Evolutionary conservation across 371 early-diverging fungal species (phyloP).

Genomic region (Lichtheimia hyalospora): DNA sequence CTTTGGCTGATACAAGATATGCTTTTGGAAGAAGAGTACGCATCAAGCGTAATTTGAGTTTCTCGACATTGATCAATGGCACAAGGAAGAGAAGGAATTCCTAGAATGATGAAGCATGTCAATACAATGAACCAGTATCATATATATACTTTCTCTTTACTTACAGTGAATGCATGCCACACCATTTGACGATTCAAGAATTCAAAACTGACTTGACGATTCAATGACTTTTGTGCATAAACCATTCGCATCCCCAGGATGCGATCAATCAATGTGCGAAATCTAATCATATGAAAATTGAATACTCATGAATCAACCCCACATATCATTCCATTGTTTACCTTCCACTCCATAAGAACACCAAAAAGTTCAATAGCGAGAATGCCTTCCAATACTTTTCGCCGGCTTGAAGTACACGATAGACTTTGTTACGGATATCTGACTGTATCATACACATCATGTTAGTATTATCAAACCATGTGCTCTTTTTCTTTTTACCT

Average conservation of each 20-base stretch:
- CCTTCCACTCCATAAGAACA: slow-evolving; percentile 83
- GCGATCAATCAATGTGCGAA: slow-evolving; percentile 77
- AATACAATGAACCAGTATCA: too few species aligned
- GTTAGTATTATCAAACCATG: not conserved
- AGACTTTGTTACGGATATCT: slow-evolving; percentile 58
- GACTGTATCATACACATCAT: slow-evolving; percentile 22
- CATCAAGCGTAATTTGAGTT: slow-evolving; percentile 62
- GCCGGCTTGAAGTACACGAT: slow-evolving; percentile 62
- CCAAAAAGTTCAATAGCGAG: slow-evolving; percentile 77
- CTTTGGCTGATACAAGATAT: slow-evolving; percentile 50
- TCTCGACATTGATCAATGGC: slow-evolving; percentile 81
- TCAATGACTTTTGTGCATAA: slow-evolving; percentile 72
- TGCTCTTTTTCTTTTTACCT: slow-evolving; percentile 33
- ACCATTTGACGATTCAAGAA: slow-evolving; percentile 93
- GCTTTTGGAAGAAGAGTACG: slow-evolving; percentile 58
- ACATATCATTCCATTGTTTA: slow-evolving; percentile 23
- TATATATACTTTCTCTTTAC: slow-evolving; percentile 1
- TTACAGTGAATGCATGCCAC: slow-evolving; percentile 92
- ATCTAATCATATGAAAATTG: slow-evolving; percentile 35
- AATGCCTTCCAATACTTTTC: slow-evolving; percentile 69
- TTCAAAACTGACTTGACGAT: slow-evolving; percentile 85
- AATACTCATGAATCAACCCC: not conserved
- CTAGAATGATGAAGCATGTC: slow-evolving; percentile 45
- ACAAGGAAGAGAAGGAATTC: slow-evolving; percentile 89
- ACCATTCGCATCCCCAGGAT: slow-evolving; percentile 81